These are phyloP conservation scores for Stachybotrys elegans DNA, from an alignment of 2,329 filamentous ascomycete genomes.

Conservation along the genomic window DNA sequence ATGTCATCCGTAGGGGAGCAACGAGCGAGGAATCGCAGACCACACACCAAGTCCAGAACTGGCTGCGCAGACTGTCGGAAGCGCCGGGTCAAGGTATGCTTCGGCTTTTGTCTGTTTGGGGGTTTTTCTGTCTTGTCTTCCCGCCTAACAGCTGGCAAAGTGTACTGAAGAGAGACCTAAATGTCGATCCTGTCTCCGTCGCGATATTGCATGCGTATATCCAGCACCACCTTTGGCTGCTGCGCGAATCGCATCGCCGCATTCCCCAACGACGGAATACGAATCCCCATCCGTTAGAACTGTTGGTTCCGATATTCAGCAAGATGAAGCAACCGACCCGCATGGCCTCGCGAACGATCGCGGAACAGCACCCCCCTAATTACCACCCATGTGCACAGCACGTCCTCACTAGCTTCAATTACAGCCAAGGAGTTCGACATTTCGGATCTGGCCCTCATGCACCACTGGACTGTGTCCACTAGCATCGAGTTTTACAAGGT, in stretches of 20 bases:
- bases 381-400: background rate
- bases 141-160: background rate
- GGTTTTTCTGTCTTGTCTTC: background rate
- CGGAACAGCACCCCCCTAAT: no score
- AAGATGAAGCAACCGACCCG: no score
- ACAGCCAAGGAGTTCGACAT: background rate
- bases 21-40: background rate
- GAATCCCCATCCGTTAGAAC: background rate
- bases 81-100: conserved; percentile 4
- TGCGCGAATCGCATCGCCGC: background rate
- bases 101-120: background rate
- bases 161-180: conserved; percentile 1
- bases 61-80: conserved; percentile 2
- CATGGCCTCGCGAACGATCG: no score
- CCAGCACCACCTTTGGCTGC: background rate
- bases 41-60: conserved; percentile 4
- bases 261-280: background rate
- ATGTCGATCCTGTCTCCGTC: conserved; percentile 3
- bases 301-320: background rate
- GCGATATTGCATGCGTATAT: conserved; percentile 2
- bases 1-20: no score
- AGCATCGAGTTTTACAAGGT: conserved; percentile 4
- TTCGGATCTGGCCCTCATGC: conserved; percentile 3
- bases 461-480: conserved; percentile 4
- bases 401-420: background rate